These are phyloP conservation scores for Debaryomyces sp. DNA, from an alignment of 1,139 yeast species.

Conservation along the genomic window DNA sequence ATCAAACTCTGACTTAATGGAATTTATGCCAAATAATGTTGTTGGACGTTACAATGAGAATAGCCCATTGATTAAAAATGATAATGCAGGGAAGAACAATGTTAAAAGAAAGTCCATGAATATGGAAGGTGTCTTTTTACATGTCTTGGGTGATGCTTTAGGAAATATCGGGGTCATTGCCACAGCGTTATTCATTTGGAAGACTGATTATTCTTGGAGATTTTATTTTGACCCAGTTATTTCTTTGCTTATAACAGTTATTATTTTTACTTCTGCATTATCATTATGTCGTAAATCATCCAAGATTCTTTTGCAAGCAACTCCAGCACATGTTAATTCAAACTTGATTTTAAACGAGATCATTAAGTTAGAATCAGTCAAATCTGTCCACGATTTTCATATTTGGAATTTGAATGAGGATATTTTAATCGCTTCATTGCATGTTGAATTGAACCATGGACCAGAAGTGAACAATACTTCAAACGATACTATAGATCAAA, in stretches of 20 bases:
- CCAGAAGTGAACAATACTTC: constrained; percentile 42
- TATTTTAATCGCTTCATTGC: constrained; percentile 84
- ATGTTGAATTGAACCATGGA: constrained; percentile 61
- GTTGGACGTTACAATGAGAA: constrained; percentile 37
- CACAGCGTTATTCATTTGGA: constrained; percentile 92
- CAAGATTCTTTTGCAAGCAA: constrained; percentile 87
- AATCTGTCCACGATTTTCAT: constrained; percentile 91
- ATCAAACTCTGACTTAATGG: constrained; percentile 30
- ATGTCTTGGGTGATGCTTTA: constrained; percentile 93
- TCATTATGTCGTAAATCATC: constrained; percentile 89
- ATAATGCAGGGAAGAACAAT: constrained; percentile 18
- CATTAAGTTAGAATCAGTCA: constrained; percentile 66
- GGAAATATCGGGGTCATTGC: constrained; percentile 93
- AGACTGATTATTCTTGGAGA: constrained; percentile 86
- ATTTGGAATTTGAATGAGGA: constrained; percentile 95
- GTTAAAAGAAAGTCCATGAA: constrained; percentile 67
- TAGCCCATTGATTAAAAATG: constrained; percentile 31
- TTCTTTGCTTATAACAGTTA: constrained; percentile 81
- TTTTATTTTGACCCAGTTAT: constrained; percentile 84
- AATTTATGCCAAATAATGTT: constrained; percentile 44
- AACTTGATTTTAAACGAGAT: constrained; percentile 74
- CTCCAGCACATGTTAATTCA: constrained; percentile 81
- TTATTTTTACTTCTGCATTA: constrained; percentile 87
- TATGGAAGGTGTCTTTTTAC: constrained; percentile 96
- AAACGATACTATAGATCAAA: constrained; percentile 26